phyloP scores from a whole-genome alignment of 768 basidiomycete genomes.

The Tricholoma sp. region DNA sequence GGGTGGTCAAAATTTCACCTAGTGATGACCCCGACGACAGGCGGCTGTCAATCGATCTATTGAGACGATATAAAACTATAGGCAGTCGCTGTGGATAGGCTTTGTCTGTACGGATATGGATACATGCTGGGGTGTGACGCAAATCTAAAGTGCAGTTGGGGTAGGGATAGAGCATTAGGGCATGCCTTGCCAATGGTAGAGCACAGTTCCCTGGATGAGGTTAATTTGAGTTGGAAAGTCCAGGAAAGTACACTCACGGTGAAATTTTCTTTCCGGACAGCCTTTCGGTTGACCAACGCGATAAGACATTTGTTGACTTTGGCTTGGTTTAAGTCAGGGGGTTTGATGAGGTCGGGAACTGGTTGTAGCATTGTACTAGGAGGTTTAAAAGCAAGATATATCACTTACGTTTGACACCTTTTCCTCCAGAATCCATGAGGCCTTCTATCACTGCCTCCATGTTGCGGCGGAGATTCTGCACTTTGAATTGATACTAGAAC shows the following conservation, averaged over 20 bases:
- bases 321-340: slow-evolving; percentile 83
- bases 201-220: slow-evolving; percentile 49
- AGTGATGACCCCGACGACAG: too few species aligned
- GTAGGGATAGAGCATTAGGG: slow-evolving; percentile 19
- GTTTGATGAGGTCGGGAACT: slow-evolving; percentile 76
- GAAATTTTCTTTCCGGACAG: slow-evolving; percentile 69
- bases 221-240: neutral
- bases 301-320: slow-evolving; percentile 93
- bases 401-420: slow-evolving; percentile 58
- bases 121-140: too few species aligned
- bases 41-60: too few species aligned
- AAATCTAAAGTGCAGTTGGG: neutral
- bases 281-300: slow-evolving; percentile 81
- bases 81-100: too few species aligned
- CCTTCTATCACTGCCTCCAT: slow-evolving; percentile 79
- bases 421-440: slow-evolving; percentile 58
- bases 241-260: slow-evolving; percentile 35
- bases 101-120: too few species aligned
- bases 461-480: slow-evolving; percentile 63
- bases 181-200: slow-evolving; percentile 69
- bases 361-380: neutral
- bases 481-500: neutral
- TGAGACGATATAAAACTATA: too few species aligned
- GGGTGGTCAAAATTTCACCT: too few species aligned
- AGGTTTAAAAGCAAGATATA: neutral